Percentiles rank a stretch among this genome's conserved stretches.
phyloP scores from a whole-genome alignment of 176 grass and related monocot genomes.

The Oryza australiensis region DNA sequence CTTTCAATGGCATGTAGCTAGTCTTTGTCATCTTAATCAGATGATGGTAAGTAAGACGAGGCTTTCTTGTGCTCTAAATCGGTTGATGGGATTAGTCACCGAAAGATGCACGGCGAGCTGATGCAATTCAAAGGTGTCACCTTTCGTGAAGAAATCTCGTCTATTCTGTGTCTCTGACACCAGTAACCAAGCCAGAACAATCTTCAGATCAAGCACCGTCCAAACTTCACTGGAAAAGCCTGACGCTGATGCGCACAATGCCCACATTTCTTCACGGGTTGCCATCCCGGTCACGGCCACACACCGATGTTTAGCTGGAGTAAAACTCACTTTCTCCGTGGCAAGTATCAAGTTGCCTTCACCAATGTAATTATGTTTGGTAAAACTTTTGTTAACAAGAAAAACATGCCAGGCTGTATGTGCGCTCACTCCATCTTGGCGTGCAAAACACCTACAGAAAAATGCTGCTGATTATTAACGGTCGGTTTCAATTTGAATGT shows the following conservation, averaged over 20 bases:
- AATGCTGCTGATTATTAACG: not conserved
- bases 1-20: not conserved
- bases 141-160: constrained; percentile 27
- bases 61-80: not conserved
- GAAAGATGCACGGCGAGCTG: not conserved
- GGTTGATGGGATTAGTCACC: constrained; percentile 40
- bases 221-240: constrained; percentile 13
- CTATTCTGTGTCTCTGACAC: constrained; percentile 30
- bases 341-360: constrained; percentile 40
- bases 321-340: constrained; percentile 37
- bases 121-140: constrained; percentile 6
- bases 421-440: not conserved
- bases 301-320: constrained; percentile 13
- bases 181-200: not conserved
- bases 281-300: constrained; percentile 7
- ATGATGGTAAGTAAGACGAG: not conserved
- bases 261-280: constrained; percentile 28
- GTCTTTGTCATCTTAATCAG: not conserved
- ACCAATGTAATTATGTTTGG: constrained; percentile 8
- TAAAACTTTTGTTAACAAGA: constrained; percentile 11
- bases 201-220: constrained; percentile 39
- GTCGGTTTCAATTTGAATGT: constrained; percentile 13
- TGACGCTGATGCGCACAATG: constrained; percentile 30
- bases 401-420: not conserved
- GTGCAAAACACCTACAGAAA: not conserved